Evolutionary conservation across 768 basidiomycete species (phyloP).

Genomic region (Podaxis sp.): DNA sequence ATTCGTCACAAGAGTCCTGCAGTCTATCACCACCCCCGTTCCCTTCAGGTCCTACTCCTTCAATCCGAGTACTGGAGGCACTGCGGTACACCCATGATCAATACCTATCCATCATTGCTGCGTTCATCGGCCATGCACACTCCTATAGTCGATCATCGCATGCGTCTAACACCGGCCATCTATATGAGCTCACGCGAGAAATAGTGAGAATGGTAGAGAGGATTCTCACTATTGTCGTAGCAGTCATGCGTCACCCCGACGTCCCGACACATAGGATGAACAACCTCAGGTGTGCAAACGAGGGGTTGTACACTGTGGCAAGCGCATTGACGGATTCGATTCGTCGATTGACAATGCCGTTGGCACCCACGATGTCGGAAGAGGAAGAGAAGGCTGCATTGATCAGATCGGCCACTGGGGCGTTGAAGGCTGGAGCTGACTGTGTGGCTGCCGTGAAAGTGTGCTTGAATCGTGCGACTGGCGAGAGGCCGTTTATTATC

Average conservation of each 20-base stretch:
- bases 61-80: constrained; percentile 70
- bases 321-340: constrained; percentile 88
- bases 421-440: constrained; percentile 85
- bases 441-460: constrained; percentile 85
- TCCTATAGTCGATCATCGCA: constrained; percentile 88
- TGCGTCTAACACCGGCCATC: constrained; percentile 88
- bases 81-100: constrained; percentile 86
- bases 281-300: constrained; percentile 70
- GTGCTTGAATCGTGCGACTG: constrained; percentile 65
- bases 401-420: constrained; percentile 83
- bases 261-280: constrained; percentile 63
- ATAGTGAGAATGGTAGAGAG: constrained; percentile 93
- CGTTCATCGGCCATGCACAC: constrained; percentile 96
- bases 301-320: constrained; percentile 81
- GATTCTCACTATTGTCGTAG: constrained; percentile 88
- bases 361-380: constrained; percentile 55
- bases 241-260: constrained; percentile 76
- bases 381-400: constrained; percentile 81
- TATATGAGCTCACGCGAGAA: constrained; percentile 94
- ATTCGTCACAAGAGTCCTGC: constrained; percentile 61
- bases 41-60: constrained; percentile 70
- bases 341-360: constrained; percentile 63
- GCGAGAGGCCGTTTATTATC: constrained; percentile 65
- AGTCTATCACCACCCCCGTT: constrained; percentile 53
- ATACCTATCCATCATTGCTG: constrained; percentile 91